A percentile compares a stretch with the other conserved stretches of the same genome.
phyloP scores from a whole-genome alignment of 2,329 filamentous ascomycete genomes.

The Penicillium sp. region DNA sequence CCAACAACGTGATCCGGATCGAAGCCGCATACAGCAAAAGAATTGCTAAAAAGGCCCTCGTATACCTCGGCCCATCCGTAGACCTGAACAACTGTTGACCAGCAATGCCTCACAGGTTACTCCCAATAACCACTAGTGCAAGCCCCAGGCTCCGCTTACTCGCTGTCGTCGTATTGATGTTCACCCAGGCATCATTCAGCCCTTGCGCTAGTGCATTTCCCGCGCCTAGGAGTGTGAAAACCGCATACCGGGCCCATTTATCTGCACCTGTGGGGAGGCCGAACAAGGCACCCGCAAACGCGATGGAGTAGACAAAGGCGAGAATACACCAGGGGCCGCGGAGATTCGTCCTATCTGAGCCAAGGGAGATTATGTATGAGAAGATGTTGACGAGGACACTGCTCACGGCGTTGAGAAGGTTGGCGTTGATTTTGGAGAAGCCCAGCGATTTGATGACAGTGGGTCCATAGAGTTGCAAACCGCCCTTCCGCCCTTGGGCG shows the following conservation, averaged over 20 bases:
- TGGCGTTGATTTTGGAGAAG: too few relatives aligned
- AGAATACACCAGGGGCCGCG: not conserved
- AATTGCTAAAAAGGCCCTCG: not conserved
- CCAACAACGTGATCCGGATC: not conserved
- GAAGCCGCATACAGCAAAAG: not conserved
- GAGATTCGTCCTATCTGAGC: not conserved
- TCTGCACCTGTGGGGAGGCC: not conserved
- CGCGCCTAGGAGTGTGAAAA: not conserved
- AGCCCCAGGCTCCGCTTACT: not conserved
- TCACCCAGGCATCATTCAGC: not conserved
- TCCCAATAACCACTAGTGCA: not conserved
- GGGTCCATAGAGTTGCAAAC: too few relatives aligned
- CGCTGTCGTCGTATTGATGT: not conserved
- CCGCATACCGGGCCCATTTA: not conserved
- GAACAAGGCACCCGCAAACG: not conserved
- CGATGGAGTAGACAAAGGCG: not conserved
- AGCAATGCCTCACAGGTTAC: not conserved
- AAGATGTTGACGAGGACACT: too few relatives aligned
- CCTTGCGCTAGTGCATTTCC: not conserved
- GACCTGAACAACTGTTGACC: not conserved
- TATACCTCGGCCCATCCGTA: not conserved
- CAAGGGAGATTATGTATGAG: too few relatives aligned
- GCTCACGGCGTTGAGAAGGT: too few relatives aligned
- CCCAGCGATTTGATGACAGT: too few relatives aligned
- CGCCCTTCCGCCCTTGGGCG: too few relatives aligned